Percentiles rank a stretch among this genome's conserved stretches.
These are phyloP conservation scores for Lasiodiplodia gonubiensis DNA, from an alignment of 2,329 filamentous ascomycete genomes.

Conservation along the genomic window DNA sequence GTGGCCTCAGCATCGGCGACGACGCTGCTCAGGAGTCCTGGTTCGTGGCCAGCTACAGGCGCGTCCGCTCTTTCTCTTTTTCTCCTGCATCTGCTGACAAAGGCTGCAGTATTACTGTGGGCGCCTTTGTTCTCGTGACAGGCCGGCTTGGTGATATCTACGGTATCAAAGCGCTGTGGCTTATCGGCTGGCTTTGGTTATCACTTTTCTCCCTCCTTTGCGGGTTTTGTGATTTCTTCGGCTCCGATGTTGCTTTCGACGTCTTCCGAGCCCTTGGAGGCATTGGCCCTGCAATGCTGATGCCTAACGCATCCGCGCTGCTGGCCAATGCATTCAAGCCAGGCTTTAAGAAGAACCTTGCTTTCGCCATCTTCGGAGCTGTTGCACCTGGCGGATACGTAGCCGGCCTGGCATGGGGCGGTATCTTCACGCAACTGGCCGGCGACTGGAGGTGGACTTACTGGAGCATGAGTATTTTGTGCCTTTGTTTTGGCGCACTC, in stretches of 20 bases:
- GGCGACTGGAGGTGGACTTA: slow-evolving; percentile 22
- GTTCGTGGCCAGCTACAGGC: slow-evolving; percentile 16
- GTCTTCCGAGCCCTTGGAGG: slow-evolving; percentile 28
- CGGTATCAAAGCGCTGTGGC: no score
- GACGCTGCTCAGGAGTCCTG: slow-evolving; percentile 2
- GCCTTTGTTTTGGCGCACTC: no score
- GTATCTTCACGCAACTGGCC: slow-evolving; percentile 29
- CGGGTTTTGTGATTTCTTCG: slow-evolving; percentile 17
- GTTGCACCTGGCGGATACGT: slow-evolving; percentile 32
- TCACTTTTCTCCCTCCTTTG: slow-evolving; percentile 19
- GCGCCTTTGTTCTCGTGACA: slow-evolving; percentile 14
- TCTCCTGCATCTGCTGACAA: neutral
- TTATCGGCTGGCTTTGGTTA: neutral
- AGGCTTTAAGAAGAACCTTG: slow-evolving; percentile 26
- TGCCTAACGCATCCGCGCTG: no score
- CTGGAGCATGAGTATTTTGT: no score
- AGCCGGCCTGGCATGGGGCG: slow-evolving; percentile 29
- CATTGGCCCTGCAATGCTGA: no score
- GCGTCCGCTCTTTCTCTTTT: neutral
- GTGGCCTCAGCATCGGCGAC: neutral
- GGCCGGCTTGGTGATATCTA: neutral
- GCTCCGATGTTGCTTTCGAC: slow-evolving; percentile 30
- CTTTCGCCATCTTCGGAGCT: slow-evolving; percentile 32
- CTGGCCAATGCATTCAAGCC: no score
- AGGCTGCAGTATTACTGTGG: neutral